These are phyloP conservation scores for Hymenoscyphus scutula DNA, from an alignment of 2,329 filamentous ascomycete genomes.

Conservation along the genomic window DNA sequence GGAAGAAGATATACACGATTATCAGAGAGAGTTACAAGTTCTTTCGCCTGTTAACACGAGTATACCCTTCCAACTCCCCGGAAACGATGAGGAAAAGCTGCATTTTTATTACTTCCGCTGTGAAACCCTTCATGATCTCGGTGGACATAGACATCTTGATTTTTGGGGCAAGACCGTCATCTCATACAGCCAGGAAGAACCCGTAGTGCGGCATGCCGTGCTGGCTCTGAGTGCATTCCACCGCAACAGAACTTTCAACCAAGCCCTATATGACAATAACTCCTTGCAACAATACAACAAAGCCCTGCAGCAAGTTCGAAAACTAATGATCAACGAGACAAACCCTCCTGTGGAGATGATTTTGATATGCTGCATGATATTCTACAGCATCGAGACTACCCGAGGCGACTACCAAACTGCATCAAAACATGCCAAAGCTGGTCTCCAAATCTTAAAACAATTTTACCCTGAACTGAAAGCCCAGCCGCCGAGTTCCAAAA, in stretches of 20 bases:
- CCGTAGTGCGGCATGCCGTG: not conserved
- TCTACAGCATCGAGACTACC: not conserved
- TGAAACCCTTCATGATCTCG: slow-evolving; percentile 1
- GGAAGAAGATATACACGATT: not conserved
- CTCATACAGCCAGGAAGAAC: not conserved
- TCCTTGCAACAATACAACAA: slow-evolving; percentile 1
- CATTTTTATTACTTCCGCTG: slow-evolving; percentile 4
- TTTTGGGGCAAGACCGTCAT: slow-evolving; percentile 3
- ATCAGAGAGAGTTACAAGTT: not conserved
- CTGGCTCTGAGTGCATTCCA: slow-evolving; percentile 1
- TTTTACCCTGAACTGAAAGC: not conserved
- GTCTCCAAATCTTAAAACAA: not conserved
- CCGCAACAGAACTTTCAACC: not conserved
- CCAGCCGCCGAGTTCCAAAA: not conserved
- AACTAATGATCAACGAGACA: not conserved
- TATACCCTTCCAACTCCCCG: slow-evolving; percentile 1
- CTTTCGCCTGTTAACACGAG: not conserved
- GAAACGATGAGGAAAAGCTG: slow-evolving; percentile 2
- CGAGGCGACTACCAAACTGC: not conserved
- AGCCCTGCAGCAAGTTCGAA: not conserved
- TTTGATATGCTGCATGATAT: not conserved
- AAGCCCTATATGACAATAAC: not conserved
- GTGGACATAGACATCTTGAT: not conserved
- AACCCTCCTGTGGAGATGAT: not conserved
- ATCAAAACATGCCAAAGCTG: not conserved